Conservation (phyloP, 2,329 filamentous ascomycete genomes). For the Gaeumannomyces sp. region DNA sequence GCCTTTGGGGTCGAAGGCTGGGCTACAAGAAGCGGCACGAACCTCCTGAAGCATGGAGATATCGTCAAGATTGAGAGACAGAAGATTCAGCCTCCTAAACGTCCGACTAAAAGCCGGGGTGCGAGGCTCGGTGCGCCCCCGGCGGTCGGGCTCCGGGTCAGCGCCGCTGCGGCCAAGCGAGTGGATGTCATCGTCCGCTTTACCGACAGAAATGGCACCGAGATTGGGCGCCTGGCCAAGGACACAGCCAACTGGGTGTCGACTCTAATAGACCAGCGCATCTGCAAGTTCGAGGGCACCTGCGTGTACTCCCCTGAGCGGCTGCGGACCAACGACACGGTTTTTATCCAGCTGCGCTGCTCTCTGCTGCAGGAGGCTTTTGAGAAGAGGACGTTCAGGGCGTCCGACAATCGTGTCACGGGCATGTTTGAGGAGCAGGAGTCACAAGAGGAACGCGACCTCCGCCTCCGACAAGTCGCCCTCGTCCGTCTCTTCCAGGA, state of each 20-base stretch:
- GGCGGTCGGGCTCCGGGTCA: conserved; percentile 28
- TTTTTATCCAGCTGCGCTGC: conserved; percentile 83
- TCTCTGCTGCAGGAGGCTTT: conserved; percentile 73
- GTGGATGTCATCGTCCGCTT: conserved; percentile 89
- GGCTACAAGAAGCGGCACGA: conserved; percentile 77
- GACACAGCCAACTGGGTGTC: conserved; percentile 91
- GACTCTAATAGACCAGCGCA: conserved; percentile 79
- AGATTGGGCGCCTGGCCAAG: conserved; percentile 81
- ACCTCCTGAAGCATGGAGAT: conserved; percentile 74
- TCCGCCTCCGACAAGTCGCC: conserved; percentile 79
- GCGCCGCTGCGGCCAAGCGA: conserved; percentile 54
- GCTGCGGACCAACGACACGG: conserved; percentile 82
- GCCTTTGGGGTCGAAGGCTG: conserved; percentile 89
- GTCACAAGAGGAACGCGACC: conserved; percentile 73
- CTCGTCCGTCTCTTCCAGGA: conserved; percentile 86
- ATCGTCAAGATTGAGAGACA: conserved; percentile 80
- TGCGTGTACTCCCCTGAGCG: conserved; percentile 86
- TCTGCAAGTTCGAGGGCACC: conserved; percentile 79
- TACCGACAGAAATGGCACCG: conserved; percentile 69
- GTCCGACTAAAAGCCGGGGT: conserved; percentile 13
- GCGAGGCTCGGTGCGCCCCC: conserved; percentile 31
- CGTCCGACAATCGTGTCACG: conserved; percentile 63
- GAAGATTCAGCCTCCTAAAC: conserved; percentile 58
- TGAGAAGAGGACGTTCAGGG: conserved; percentile 52
- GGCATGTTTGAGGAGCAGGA: conserved; percentile 81